Base-by-base conservation (phyloP, 1,284 basidiomycete species). In the Sporisorium exsertum region DNA sequence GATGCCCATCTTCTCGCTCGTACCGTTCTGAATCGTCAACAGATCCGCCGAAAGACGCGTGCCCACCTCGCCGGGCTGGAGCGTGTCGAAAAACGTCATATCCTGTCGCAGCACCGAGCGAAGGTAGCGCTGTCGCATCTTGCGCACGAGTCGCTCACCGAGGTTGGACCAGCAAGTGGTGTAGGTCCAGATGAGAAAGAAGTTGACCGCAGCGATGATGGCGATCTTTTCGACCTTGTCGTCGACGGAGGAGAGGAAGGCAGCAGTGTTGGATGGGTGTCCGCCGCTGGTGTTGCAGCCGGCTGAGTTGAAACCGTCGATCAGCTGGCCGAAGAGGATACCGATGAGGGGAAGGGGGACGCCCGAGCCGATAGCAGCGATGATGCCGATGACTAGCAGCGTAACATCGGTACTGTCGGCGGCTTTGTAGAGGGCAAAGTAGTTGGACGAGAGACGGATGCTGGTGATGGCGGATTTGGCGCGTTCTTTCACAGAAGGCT, bases 71-170 rank as follows among this genome's bases (percentile, higher is more conserved):
- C 79, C 81, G 5, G 81, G 76, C 42, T 75, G 53, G 37, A 80
- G 71, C 26, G 46, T 67, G 64, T 85, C 81, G 55, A 81, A 83
- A 57, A 77, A 84, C 20, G 79, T 58, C 76, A 82, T 80, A 66
- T 88, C 87, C 61, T 88, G 87, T 8, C 86, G 82, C 2, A 88
- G 80, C 10, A 87, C 85, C 5, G 87, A 81, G 35, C 81, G 80
- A 9, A 88, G 84, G 56, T 88, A 88, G 37, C 80, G 77, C 68
- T 87, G 85, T 49, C 88, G 77, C 71, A 82, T 57, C 46, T 78
- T 77, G 47, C 79, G 77, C 9, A 78, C 79, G 27, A 81, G 54
- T 10, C 81, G 72, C 58, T 82, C 79, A 33, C 81, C 81, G 2
- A 81, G 53, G 47, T 72, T 68, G 33, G 77, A 78, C 81, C 81